Evolutionary conservation across 177 flowering plant species (phyloP).

Genomic region (Tripterygium wilfordii): DNA sequence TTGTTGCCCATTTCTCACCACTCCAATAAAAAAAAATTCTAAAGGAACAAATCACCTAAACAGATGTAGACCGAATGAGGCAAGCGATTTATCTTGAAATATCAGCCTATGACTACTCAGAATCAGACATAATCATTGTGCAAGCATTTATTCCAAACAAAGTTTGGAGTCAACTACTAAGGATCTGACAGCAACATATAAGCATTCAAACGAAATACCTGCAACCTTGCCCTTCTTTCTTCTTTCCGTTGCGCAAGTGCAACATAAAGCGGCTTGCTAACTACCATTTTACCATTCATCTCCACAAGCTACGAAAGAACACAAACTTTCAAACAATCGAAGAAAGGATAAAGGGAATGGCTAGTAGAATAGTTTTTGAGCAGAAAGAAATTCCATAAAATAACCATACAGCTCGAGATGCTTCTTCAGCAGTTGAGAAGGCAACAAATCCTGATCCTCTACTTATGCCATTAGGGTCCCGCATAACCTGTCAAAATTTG

Average conservation of each 20-base stretch:
- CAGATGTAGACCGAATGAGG: too few relatives aligned
- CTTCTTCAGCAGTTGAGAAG: constrained; percentile 29
- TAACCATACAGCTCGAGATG: constrained; percentile 22
- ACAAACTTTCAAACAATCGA: background rate
- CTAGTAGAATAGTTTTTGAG: too few relatives aligned
- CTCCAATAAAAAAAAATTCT: too few relatives aligned
- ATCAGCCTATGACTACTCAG: too few relatives aligned
- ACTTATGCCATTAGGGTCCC: constrained; percentile 27
- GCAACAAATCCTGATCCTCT: constrained; percentile 33
- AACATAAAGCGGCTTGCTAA: constrained; percentile 46
- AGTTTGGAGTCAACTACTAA: too few relatives aligned
- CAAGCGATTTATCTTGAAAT: too few relatives aligned
- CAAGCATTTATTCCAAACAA: too few relatives aligned
- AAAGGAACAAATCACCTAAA: too few relatives aligned
- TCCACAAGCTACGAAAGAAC: constrained; percentile 25
- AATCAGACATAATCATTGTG: too few relatives aligned
- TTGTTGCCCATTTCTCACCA: too few relatives aligned
- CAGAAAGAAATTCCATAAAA: background rate
- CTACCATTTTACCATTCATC: constrained; percentile 46
- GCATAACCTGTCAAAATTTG: constrained; percentile 19
- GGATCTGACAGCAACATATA: background rate
- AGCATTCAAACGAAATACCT: constrained; percentile 16
- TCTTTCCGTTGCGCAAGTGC: constrained; percentile 48
- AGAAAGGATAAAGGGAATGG: background rate
- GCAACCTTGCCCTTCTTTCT: constrained; percentile 48